phyloP scores from a whole-genome alignment of 1,139 yeast species.

The Lizanozyma gosingica region DNA sequence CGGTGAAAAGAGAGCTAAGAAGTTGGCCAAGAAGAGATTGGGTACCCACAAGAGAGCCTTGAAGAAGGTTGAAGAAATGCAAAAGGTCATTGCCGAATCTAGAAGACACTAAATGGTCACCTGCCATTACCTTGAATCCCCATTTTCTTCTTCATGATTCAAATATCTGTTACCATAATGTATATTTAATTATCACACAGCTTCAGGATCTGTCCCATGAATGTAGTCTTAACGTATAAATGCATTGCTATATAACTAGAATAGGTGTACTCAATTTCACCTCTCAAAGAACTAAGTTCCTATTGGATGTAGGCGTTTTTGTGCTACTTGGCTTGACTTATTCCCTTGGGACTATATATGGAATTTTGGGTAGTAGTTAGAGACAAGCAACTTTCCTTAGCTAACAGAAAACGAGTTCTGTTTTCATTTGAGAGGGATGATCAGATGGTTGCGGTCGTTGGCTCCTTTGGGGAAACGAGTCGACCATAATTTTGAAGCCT shows the following conservation, averaged over 20 bases:
- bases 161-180: not conserved
- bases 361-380: too few species aligned
- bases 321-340: too few species aligned
- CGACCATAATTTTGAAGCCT: not conserved
- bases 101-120: slow-evolving; percentile 57
- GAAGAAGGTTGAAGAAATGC: slow-evolving; percentile 99
- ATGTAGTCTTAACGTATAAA: too few species aligned
- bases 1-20: slow-evolving; percentile 99
- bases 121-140: not conserved
- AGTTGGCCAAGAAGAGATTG: slow-evolving; percentile 99
- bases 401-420: not conserved
- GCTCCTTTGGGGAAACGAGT: not conserved
- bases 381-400: too few species aligned
- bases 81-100: slow-evolving; percentile 92
- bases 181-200: not conserved
- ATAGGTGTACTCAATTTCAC: too few species aligned
- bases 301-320: too few species aligned
- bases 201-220: not conserved
- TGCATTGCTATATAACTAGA: too few species aligned
- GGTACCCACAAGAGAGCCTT: slow-evolving; percentile 99
- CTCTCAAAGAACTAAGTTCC: too few species aligned
- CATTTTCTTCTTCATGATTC: too few species aligned
- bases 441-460: not conserved
- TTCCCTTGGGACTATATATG: too few species aligned
- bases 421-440: not conserved